Percentiles rank a stretch among this genome's conserved stretches.
Evolutionary conservation across 257 asterid genomes (phyloP).

Genomic region (Plectranthus barbatus): DNA sequence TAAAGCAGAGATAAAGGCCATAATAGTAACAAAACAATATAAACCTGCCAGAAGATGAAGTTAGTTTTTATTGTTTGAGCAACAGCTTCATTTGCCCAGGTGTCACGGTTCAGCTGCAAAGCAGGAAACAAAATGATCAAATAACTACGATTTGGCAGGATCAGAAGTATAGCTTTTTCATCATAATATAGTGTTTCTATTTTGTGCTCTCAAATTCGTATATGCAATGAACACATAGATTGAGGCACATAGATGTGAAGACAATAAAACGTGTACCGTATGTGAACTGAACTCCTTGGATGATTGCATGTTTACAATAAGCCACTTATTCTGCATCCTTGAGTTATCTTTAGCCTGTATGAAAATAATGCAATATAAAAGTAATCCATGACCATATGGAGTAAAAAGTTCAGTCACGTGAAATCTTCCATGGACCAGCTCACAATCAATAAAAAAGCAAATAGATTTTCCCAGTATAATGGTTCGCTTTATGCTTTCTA

Average conservation of each 20-base stretch:
- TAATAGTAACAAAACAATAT: conserved; percentile 14
- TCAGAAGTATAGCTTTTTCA: background rate
- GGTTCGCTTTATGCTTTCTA: background rate
- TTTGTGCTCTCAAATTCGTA: background rate
- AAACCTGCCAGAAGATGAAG: conserved; percentile 96
- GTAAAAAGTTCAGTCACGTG: conserved; percentile 3
- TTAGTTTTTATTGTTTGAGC: conserved; percentile 85
- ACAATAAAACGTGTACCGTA: conserved; percentile 45
- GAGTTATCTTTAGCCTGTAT: conserved; percentile 82
- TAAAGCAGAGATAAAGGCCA: background rate
- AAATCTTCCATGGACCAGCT: background rate
- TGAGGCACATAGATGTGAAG: background rate
- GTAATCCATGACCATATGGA: background rate
- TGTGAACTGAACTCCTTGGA: conserved; percentile 87
- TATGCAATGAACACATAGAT: background rate
- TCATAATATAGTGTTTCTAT: background rate
- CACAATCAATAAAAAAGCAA: background rate
- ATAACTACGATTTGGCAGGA: background rate
- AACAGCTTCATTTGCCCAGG: conserved; percentile 96
- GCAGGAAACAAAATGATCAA: conserved; percentile 3
- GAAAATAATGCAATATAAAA: conserved; percentile 9
- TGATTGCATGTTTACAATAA: conserved; percentile 79
- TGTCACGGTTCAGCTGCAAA: conserved; percentile 90
- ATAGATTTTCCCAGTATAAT: conserved; percentile 1
- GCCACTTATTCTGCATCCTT: conserved; percentile 73